These are phyloP conservation scores for Rhizopus delemar DNA, from an alignment of 371 early-diverging fungal genomes.

Conservation along the genomic window DNA sequence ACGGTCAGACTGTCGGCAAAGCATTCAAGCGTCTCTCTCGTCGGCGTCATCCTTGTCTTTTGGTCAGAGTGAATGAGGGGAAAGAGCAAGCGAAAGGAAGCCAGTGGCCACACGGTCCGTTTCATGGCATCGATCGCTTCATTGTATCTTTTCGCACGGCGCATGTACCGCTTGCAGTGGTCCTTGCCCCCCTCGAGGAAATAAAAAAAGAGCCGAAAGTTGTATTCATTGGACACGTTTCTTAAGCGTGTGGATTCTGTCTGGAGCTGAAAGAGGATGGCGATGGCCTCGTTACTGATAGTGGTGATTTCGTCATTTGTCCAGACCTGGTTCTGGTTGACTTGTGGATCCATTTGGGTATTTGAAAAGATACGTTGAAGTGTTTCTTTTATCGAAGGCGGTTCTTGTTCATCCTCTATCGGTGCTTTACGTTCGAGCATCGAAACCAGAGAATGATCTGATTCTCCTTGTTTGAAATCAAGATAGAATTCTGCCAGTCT, in stretches of 20 bases:
- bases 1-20: slow-evolving; percentile 25
- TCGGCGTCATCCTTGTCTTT: slow-evolving; percentile 11
- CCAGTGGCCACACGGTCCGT: slow-evolving; percentile 36
- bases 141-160: slow-evolving; percentile 35
- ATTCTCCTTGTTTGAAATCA: slow-evolving; percentile 19
- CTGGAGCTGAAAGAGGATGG: slow-evolving; percentile 29
- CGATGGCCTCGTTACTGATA: slow-evolving; percentile 29
- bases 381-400: not conserved
- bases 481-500: slow-evolving; percentile 33
- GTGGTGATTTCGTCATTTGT: slow-evolving; percentile 64
- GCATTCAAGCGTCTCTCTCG: slow-evolving; percentile 20
- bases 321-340: slow-evolving; percentile 4
- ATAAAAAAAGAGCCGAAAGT: slow-evolving; percentile 26
- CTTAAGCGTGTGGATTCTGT: slow-evolving; percentile 35
- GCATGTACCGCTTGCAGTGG: slow-evolving; percentile 20
- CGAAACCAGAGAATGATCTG: slow-evolving; percentile 5
- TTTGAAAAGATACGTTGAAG: slow-evolving; percentile 5
- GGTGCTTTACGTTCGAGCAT: not conserved
- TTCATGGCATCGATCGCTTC: slow-evolving; percentile 43
- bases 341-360: not conserved
- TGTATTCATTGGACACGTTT: slow-evolving; percentile 40
- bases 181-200: slow-evolving; percentile 25
- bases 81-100: slow-evolving; percentile 34
- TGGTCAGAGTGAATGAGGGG: slow-evolving; percentile 23
- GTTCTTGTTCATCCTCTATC: not conserved